phyloP scores from a whole-genome alignment of 805 yeast genomes.

The Candida incommunis region DNA sequence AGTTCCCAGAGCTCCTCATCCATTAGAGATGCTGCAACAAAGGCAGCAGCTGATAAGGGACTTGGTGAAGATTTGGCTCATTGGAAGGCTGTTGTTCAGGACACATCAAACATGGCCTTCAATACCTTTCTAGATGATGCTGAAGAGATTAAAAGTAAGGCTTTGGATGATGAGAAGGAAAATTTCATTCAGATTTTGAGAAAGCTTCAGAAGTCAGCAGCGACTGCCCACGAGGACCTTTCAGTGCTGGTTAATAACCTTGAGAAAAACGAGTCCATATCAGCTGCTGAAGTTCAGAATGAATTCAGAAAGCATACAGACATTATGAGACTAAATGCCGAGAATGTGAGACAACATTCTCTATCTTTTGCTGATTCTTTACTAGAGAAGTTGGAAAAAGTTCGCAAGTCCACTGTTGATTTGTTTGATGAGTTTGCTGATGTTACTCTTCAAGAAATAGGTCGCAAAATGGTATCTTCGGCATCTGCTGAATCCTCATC shows the following conservation, averaged over 20 bases:
- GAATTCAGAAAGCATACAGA: slow-evolving; percentile 13
- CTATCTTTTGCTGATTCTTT: slow-evolving; percentile 11
- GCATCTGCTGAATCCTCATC: slow-evolving; percentile 4
- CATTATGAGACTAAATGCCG: slow-evolving; percentile 11
- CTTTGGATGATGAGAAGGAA: slow-evolving; percentile 9
- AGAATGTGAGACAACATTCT: slow-evolving; percentile 12
- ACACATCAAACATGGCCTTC: slow-evolving; percentile 13
- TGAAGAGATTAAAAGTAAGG: slow-evolving; percentile 6
- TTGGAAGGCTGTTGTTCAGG: slow-evolving; percentile 14
- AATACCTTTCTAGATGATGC: slow-evolving; percentile 13
- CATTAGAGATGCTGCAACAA: slow-evolving; percentile 2
- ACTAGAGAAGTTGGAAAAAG: slow-evolving; percentile 11
- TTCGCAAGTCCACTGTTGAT: slow-evolving; percentile 25
- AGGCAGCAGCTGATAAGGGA: slow-evolving; percentile 3
- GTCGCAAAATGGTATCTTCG: slow-evolving; percentile 20
- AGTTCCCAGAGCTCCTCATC: no score
- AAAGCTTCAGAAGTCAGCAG: slow-evolving; percentile 7
- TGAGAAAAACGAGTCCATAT: slow-evolving; percentile 5
- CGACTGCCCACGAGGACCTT: slow-evolving; percentile 6
- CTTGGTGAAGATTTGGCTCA: slow-evolving; percentile 4
- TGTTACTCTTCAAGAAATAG: slow-evolving; percentile 14
- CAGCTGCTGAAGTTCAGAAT: slow-evolving; percentile 10
- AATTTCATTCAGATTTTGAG: slow-evolving; percentile 13
- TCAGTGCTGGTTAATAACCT: slow-evolving; percentile 6
- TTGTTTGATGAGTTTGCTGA: slow-evolving; percentile 32